Evolutionary conservation across 331 rosid genomes (phyloP).

Genomic region (Malus hybrid): DNA sequence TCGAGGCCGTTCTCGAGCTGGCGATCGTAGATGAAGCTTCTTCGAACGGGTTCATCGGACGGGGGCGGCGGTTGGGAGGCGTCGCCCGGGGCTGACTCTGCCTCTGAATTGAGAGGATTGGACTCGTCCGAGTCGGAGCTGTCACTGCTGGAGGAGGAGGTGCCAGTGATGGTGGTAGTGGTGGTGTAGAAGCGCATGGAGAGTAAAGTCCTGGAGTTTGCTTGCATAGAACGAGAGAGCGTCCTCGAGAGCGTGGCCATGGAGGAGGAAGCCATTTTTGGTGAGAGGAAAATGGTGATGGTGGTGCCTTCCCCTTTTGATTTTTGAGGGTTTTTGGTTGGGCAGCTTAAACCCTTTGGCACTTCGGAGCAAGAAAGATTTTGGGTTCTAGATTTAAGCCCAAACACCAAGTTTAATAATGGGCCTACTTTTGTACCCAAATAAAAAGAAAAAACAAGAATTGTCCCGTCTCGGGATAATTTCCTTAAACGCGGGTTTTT

Average conservation of each 20-base stretch:
- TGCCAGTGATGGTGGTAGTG: constrained; percentile 15
- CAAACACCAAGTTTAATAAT: neutral
- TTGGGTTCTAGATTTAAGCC: neutral
- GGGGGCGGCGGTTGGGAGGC: constrained; percentile 14
- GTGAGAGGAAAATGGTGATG: neutral
- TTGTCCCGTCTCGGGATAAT: too few relatives aligned
- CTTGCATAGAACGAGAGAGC: constrained; percentile 41
- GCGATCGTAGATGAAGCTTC: constrained; percentile 11
- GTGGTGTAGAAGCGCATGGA: constrained; percentile 6
- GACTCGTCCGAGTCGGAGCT: constrained; percentile 28
- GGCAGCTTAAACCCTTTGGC: constrained; percentile 12
- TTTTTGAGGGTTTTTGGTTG: constrained; percentile 1
- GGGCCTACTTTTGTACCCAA: neutral
- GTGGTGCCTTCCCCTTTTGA: neutral
- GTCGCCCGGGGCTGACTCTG: constrained; percentile 7
- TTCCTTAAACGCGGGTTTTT: too few relatives aligned
- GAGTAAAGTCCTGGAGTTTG: constrained; percentile 8
- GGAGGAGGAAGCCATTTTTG: constrained; percentile 33
- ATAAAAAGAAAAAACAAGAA: too few relatives aligned
- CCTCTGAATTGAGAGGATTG: neutral
- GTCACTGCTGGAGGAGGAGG: constrained; percentile 23
- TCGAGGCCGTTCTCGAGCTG: constrained; percentile 76
- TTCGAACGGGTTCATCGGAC: neutral
- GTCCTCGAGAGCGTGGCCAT: constrained; percentile 43
- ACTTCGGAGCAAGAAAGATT: neutral